Evolutionary conservation across 2,329 filamentous ascomycete species (phyloP), one percentile per base, ranked within the genome.

Genomic region (Ustilaginoidea virens): DNA sequence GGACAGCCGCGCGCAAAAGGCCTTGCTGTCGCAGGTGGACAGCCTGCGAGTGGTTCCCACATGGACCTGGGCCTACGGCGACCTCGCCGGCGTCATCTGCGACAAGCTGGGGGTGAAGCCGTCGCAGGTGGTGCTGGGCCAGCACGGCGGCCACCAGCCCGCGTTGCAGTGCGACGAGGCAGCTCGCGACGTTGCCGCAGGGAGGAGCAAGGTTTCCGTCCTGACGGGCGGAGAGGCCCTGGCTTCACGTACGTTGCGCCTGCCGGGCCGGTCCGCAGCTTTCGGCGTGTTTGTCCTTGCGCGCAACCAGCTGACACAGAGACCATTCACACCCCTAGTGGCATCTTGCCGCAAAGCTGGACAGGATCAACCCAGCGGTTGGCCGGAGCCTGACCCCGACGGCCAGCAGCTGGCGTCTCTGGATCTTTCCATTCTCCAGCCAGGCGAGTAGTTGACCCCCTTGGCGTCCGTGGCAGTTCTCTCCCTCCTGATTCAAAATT

Each of bases 51-150:
- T 75, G 4, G 70, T 77, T 7, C 60, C 57, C 23, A 69, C 68
- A 0, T 79, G 73, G 73, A 75, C 73, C 0, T 77, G 73, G 73
- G 62, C 66, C 1, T 78, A 78, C 41, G 48, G 56, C 1, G 63
- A 78, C 42, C 47, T 77, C 2, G 69, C 72, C 0, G 56, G 54
- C 5, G 48, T 69, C 1, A 43, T 80, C 5, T 55, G 63, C 1
- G 38, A 61, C 22, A 59, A 53, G 21, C 46, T 78, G 3, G 56
- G 53, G 0, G 51, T 69, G 4, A 44, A 56, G 3, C 53, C 64
- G 1, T 52, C 49, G 2, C 62, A 69, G 39, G 58, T 53, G 27
- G 47, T 53, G 16, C 61, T 67, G 33, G 69, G 61, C 15, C 61
- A 64, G 3, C 70, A 78, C 52, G 73, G 71, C 1, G 74, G 74